Base-by-base conservation (phyloP, 768 basidiomycete genomes). In the Pleurotus ostreatus region DNA sequence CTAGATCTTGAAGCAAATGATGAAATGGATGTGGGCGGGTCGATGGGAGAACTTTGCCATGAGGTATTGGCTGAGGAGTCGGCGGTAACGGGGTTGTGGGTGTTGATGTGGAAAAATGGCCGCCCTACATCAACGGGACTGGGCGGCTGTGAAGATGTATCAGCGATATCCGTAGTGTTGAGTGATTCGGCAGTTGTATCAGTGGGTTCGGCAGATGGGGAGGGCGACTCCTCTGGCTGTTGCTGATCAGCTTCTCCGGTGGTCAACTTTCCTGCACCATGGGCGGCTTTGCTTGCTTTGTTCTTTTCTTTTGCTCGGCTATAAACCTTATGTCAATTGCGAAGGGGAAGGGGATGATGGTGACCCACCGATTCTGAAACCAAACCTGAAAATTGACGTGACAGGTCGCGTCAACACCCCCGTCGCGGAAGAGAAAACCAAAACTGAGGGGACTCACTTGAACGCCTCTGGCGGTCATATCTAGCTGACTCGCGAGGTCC, bases 381-480 rank as follows among this genome's bases (percentile, higher is more conserved):
- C 90, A 92, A 22, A 92, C 95, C 84, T 96, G 30, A 74, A 2
- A 68, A 52, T 26, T 56, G 52, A 25, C 20, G 63, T 49, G 55
- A 51, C 49, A 56, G 40, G 25, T 15, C 30, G 18, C 45, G 54
- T 54, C 49, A 39, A 47, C 57, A 59, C 26, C 20, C 49, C 39
- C 37, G 58, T 22, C 20, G 46, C 41, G 25, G 44, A 18, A 41
- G 37, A 12, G 25, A 45, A 53, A 34, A 57, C 13, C 49, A 58
- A 49, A 41, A 30, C 20, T 40, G 23, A 9, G 23, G 37, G 15
- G 34, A 82, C 78, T 47, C 56, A 96, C 95, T 81, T 98, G 95
- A 2, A 98, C 91, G n/a, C 92, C 93, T 58, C 95, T 78, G 18
- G 93, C 84, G 8, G 91, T 89, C 95, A 98, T 98, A 59, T 85